Evolutionary conservation across 2,329 filamentous ascomycete genomes (phyloP).

Genomic region (Phyllosticta citriasiana): DNA sequence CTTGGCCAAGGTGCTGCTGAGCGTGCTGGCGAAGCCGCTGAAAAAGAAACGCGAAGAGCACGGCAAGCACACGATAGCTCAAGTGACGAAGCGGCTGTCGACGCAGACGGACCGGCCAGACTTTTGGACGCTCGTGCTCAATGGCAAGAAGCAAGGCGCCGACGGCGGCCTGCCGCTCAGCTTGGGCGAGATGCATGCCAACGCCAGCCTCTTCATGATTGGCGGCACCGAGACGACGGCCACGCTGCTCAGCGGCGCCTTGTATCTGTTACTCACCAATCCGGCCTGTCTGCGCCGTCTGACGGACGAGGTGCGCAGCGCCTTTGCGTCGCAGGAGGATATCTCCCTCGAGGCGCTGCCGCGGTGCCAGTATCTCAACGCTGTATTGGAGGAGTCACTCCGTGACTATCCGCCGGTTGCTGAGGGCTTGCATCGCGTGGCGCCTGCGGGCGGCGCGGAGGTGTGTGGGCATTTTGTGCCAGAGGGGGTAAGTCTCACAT

Average conservation of each 20-base stretch:
- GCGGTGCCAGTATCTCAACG: not conserved
- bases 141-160: slow-evolving; percentile 9
- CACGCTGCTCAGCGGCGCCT: slow-evolving; percentile 26
- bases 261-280: slow-evolving; percentile 25
- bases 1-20: not conserved
- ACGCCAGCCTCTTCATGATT: slow-evolving; percentile 14
- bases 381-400: slow-evolving; percentile 31
- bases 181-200: not conserved
- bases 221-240: slow-evolving; percentile 34
- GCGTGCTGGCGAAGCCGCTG: not conserved
- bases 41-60: not conserved
- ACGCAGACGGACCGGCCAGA: not conserved
- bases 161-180: not conserved
- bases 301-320: not conserved
- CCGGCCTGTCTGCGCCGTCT: not conserved
- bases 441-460: slow-evolving; percentile 26
- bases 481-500: slow-evolving; percentile 13
- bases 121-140: slow-evolving; percentile 9
- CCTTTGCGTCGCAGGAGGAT: not conserved
- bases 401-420: slow-evolving; percentile 34
- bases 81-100: not conserved
- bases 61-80: not conserved
- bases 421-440: slow-evolving; percentile 21
- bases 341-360: not conserved
- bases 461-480: slow-evolving; percentile 30